Base-by-base conservation (phyloP, 148 eudicot species). In the Nepenthes gracilis region DNA sequence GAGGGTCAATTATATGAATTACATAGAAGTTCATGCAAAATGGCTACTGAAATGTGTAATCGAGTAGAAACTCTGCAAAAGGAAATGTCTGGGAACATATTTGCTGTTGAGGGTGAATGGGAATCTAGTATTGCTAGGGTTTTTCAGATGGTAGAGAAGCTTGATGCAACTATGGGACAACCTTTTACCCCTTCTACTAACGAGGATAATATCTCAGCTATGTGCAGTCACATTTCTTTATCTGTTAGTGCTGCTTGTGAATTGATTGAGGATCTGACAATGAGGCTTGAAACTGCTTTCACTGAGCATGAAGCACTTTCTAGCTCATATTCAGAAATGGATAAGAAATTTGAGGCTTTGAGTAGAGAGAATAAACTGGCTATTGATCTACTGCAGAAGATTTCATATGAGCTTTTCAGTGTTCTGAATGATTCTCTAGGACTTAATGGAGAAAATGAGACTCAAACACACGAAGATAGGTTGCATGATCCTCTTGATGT, bases 221-320 rank as follows among this genome's bases (percentile, higher is more conserved):
- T 81, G 37, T 65, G 73, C 61, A 68, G 61, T 49, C 72, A 48
- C 64, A 69, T 86, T 57, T 62, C 77, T 54, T 50, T 67, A 36
- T 82, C 89, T 64, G 73, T 86, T 56, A 69, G 61, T 73, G 70
- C 78, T 72, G 92, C 89, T 50, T 79, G 74, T 71, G 77, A 72
- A 63, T 67, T 80, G 71, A 86, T 93, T 70, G 74, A 74, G 51
- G 74, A 59, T 58, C 66, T 82, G 73, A 85, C 66, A 73, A 70
- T 66, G 36, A 78, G 75, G 67, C 77, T 79, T 66, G 80, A 86
- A 55, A 64, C 79, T 79, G 70, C 76, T 70, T 59, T 45, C 49
- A 70, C 43, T 50, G 87, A 87, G 47, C 74, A 74, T 36, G 73
- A 82, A 63, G 60, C 68, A 54, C 59, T 78, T 47, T 64, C 57